These are phyloP conservation scores for Allomyces arbusculus DNA, from an alignment of 192 early-diverging fungal genomes.

Conservation along the genomic window DNA sequence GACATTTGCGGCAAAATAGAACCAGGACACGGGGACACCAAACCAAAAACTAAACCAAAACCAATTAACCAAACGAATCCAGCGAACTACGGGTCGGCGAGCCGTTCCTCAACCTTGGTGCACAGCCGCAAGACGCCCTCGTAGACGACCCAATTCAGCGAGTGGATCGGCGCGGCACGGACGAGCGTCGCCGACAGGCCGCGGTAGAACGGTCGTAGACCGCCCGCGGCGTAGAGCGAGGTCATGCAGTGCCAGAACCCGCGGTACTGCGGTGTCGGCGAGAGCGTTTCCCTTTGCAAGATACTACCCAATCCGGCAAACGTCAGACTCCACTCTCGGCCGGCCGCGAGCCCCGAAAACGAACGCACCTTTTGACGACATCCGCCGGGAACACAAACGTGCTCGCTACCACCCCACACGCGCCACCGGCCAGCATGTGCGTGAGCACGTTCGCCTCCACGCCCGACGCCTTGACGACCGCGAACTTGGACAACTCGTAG, in stretches of 20 bases:
- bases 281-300: conserved; percentile 50
- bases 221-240: conserved; percentile 28
- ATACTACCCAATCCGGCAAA: conserved; percentile 3
- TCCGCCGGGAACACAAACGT: conserved; percentile 58
- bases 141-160: conserved; percentile 63
- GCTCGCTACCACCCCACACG: conserved; percentile 58
- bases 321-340: no score
- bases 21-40: no score
- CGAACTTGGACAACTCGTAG: conserved; percentile 36
- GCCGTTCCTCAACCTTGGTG: not conserved
- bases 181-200: conserved; percentile 53
- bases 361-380: conserved; percentile 41
- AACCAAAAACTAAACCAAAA: no score
- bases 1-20: not conserved
- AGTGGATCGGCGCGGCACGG: conserved; percentile 59
- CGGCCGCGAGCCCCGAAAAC: no score
- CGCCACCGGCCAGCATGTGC: conserved; percentile 54
- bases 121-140: conserved; percentile 23
- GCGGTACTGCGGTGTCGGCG: conserved; percentile 18
- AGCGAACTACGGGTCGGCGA: no score
- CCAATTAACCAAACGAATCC: no score
- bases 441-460: conserved; percentile 15
- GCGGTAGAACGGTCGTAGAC: conserved; percentile 42
- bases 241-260: conserved; percentile 21
- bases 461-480: conserved; percentile 17